Conservation (phyloP, 352 stramenopile species). For the Phytopythium sindhum region DNA sequence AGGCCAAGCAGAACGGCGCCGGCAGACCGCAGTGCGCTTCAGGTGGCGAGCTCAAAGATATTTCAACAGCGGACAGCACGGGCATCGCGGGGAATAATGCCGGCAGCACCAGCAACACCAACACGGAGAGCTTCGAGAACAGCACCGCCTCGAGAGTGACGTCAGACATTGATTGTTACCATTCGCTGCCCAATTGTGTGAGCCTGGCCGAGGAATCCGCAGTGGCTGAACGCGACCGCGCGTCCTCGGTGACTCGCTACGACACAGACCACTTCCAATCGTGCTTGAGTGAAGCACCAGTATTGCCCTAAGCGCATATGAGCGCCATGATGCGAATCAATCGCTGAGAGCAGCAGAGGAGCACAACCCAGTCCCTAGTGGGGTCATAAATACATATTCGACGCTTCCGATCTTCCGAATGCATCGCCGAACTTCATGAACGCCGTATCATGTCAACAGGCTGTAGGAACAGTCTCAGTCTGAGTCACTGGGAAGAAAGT, state of each 20-base stretch:
- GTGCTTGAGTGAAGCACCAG: slow-evolving; percentile 1
- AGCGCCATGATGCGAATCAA: neutral
- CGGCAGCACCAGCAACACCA: neutral
- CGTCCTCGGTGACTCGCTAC: slow-evolving; percentile 3
- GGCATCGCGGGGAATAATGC: neutral
- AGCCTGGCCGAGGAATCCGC: neutral
- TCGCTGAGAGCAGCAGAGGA: neutral
- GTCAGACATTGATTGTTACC: neutral
- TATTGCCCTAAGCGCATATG: neutral
- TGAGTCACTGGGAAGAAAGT: slow-evolving; percentile 40
- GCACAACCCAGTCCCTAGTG: neutral
- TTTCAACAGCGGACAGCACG: neutral
- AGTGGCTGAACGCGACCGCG: neutral
- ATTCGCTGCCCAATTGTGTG: neutral
- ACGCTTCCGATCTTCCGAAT: neutral
- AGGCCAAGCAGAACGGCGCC: neutral
- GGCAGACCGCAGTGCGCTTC: too few relatives aligned
- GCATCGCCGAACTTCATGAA: neutral
- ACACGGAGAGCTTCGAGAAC: neutral
- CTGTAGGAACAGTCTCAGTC: neutral
- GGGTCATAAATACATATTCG: neutral
- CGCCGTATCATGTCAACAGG: neutral
- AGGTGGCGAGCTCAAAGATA: too few relatives aligned
- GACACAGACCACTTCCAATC: slow-evolving; percentile 1
- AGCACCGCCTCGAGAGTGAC: neutral